Evolutionary conservation across 2,329 filamentous ascomycete genomes (phyloP), one percentile per base, ranked within the genome.

Genomic region (Fonsecaea multimorphosa): DNA sequence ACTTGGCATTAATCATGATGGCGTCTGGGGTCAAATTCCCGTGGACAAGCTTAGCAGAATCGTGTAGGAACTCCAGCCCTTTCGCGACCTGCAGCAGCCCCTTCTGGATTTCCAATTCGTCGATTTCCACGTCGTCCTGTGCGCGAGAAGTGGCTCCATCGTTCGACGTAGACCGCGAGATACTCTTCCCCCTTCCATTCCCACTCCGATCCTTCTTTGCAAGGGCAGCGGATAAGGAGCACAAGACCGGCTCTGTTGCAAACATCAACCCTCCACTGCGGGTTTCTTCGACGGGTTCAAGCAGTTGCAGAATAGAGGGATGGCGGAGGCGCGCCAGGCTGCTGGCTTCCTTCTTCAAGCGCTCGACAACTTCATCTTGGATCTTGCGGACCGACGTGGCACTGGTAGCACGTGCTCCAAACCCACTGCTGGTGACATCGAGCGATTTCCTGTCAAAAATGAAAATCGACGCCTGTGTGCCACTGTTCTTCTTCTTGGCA

Each of bases 41-140:
- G 78, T 99, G 95, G 0, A 98, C 92, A 56, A 99, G 84, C 0
- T 92, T 92, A 9, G 94, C 94, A 75, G 94, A 97, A 75, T 98
- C 94, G 75, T 98, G 94, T 66, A 98, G 80, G 75, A 98, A 98
- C 78, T 98, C 94, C 32, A 98, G 83, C 2, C 93, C 94, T 77
- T 97, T 97, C 74, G 90, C 93, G 69, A 99, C 86, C 77, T 99
- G 95, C 67, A 98, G 81, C 68, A 99, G 78, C 0, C 95, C 95
- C 79, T 99, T 99, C 77, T 99, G 95, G 73, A 98, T 96, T 78
- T 99, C 95, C 65, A 99, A 82, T 79, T 98, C 95, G 75, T 99
- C 95, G 68, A 99, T 92, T 76, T 98, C 94, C 14, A 97, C 79
- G 74, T 98, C 93, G 72, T 91, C 85, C 73, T 92, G 84, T 72